These are phyloP conservation scores for Camelina sativa DNA, from an alignment of 345 rosid genomes.

Conservation along the genomic window DNA sequence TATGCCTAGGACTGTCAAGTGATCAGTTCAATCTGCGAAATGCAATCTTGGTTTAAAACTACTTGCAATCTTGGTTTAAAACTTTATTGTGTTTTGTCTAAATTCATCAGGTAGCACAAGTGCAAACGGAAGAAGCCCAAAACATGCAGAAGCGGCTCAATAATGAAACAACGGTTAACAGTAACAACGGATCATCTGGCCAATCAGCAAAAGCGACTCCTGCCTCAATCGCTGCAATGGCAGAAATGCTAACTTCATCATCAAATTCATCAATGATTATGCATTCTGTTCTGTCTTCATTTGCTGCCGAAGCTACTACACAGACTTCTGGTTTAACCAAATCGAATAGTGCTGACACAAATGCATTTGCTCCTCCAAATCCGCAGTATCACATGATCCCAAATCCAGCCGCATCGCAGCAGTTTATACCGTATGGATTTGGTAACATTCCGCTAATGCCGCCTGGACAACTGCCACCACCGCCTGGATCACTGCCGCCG, in stretches of 20 bases:
- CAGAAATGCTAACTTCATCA: slow-evolving; percentile 69
- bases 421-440: slow-evolving; percentile 62
- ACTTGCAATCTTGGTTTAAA: neutral
- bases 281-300: slow-evolving; percentile 85
- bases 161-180: slow-evolving; percentile 35
- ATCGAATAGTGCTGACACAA: slow-evolving; percentile 54
- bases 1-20: neutral
- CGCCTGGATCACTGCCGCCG: slow-evolving; percentile 36
- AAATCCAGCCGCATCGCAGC: slow-evolving; percentile 53
- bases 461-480: slow-evolving; percentile 41
- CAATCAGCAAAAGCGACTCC: slow-evolving; percentile 63
- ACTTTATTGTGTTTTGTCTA: neutral
- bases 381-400: slow-evolving; percentile 64
- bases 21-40: neutral
- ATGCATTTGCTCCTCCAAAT: slow-evolving; percentile 45
- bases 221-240: slow-evolving; percentile 88
- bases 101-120: slow-evolving; percentile 67
- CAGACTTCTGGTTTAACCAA: slow-evolving; percentile 57
- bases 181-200: slow-evolving; percentile 48
- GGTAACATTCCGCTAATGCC: slow-evolving; percentile 62
- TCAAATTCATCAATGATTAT: slow-evolving; percentile 79
- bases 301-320: slow-evolving; percentile 92
- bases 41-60: no score
- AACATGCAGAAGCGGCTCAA: slow-evolving; percentile 63
- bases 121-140: slow-evolving; percentile 64